Evolutionary conservation across 78 protist genomes (phyloP).

Genomic region (Emiliania huxleyi): DNA sequence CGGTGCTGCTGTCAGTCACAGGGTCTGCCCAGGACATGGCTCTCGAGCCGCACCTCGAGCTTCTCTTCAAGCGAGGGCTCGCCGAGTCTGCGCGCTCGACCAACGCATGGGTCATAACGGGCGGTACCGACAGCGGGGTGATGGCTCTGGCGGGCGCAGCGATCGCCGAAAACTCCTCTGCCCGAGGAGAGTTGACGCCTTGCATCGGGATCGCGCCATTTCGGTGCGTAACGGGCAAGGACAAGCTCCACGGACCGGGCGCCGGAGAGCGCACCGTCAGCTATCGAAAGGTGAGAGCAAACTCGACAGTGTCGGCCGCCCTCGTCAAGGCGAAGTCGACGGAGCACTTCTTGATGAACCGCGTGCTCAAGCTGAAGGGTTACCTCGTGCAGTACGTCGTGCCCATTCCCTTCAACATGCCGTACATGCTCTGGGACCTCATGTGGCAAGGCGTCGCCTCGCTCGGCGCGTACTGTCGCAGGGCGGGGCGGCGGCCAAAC

Average conservation of each 20-base stretch:
- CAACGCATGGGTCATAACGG: neutral
- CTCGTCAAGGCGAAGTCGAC: neutral
- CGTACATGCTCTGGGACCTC: neutral
- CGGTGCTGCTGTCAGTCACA: neutral
- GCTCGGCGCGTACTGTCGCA: too few relatives aligned
- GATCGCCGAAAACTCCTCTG: neutral
- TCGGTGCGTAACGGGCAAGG: too few relatives aligned
- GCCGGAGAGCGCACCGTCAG: too few relatives aligned
- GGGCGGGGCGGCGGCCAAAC: too few relatives aligned
- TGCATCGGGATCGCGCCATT: neutral
- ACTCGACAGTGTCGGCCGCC: too few relatives aligned
- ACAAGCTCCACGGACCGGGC: too few relatives aligned
- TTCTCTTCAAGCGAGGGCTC: neutral
- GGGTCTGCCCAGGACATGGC: neutral
- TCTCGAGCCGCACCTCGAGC: neutral
- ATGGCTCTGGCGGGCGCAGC: neutral
- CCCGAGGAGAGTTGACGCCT: neutral
- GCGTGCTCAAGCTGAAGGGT: neutral
- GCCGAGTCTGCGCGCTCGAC: neutral
- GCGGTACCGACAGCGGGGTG: conserved; percentile 10
- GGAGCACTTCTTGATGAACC: neutral
- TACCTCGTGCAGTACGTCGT: neutral
- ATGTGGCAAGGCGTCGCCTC: neutral
- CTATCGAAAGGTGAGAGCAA: too few relatives aligned
- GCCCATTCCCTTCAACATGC: neutral